These are phyloP conservation scores for Candida maesae DNA, from an alignment of 805 yeast genomes.

Conservation along the genomic window DNA sequence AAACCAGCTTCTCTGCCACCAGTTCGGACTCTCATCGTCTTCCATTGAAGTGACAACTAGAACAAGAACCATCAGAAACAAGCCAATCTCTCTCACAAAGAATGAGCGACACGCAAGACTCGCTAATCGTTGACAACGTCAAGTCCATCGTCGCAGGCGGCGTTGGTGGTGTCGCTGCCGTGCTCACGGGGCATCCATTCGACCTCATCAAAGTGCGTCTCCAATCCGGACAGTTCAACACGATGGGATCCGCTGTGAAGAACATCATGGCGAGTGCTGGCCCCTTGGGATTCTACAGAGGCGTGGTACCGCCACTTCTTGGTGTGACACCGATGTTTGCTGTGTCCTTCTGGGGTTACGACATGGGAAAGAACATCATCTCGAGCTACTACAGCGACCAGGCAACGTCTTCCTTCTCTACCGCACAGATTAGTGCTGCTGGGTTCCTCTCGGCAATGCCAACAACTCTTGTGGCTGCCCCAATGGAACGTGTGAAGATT, in stretches of 20 bases:
- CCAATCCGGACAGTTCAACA: constrained; percentile 65
- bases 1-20: no score
- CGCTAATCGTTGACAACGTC: constrained; percentile 58
- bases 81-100: neutral
- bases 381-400: constrained; percentile 34
- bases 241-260: constrained; percentile 64
- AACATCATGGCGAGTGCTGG: constrained; percentile 74
- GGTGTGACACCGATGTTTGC: constrained; percentile 99
- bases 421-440: constrained; percentile 77
- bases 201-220: constrained; percentile 89
- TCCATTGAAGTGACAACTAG: no score
- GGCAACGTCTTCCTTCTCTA: constrained; percentile 43
- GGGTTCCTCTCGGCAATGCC: constrained; percentile 95
- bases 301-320: constrained; percentile 89
- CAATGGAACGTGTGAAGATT: constrained; percentile 93
- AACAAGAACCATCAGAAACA: no score
- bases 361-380: constrained; percentile 80
- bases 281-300: constrained; percentile 79
- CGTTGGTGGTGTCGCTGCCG: constrained; percentile 95
- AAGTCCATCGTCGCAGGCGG: constrained; percentile 93
- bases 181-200: constrained; percentile 93
- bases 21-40: no score
- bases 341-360: constrained; percentile 98
- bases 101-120: constrained; percentile 20
- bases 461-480: constrained; percentile 94